Evolutionary conservation across 2,329 filamentous ascomycete genomes (phyloP).

Genomic region (Colletotrichum trifolii): DNA sequence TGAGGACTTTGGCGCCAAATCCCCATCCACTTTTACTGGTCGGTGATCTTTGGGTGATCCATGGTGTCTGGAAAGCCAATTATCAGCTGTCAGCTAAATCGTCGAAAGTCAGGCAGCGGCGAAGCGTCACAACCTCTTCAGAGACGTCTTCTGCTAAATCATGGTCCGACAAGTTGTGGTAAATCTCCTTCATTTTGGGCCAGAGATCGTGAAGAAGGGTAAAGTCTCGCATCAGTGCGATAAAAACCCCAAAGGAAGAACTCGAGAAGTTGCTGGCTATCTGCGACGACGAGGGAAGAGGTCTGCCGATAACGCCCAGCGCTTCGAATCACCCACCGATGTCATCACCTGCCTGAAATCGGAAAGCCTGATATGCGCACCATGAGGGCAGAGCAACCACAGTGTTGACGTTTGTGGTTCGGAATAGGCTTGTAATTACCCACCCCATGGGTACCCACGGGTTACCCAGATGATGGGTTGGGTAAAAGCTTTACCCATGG

Average conservation of each 20-base stretch:
- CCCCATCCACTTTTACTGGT: conserved; percentile 2
- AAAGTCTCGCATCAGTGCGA: neutral
- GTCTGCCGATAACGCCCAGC: neutral
- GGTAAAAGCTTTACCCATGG: too few relatives aligned
- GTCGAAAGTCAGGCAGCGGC: too few relatives aligned
- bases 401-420: neutral
- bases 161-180: conserved; percentile 2
- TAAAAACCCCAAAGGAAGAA: neutral
- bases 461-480: too few relatives aligned
- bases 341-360: conserved; percentile 17
- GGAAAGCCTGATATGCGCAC: conserved; percentile 1
- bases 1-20: conserved; percentile 9
- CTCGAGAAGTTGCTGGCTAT: neutral
- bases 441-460: too few relatives aligned
- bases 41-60: neutral
- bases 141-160: conserved; percentile 15
- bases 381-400: neutral
- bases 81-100: too few relatives aligned
- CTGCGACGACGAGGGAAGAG: neutral
- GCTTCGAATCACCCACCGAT: neutral
- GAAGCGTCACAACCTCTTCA: neutral
- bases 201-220: too few relatives aligned
- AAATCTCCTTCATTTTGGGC: conserved; percentile 19
- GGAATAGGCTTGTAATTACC: too few relatives aligned
- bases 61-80: neutral